These are phyloP conservation scores for Vachellia collinsii DNA, from an alignment of 306 rosid species.

Conservation along the genomic window DNA sequence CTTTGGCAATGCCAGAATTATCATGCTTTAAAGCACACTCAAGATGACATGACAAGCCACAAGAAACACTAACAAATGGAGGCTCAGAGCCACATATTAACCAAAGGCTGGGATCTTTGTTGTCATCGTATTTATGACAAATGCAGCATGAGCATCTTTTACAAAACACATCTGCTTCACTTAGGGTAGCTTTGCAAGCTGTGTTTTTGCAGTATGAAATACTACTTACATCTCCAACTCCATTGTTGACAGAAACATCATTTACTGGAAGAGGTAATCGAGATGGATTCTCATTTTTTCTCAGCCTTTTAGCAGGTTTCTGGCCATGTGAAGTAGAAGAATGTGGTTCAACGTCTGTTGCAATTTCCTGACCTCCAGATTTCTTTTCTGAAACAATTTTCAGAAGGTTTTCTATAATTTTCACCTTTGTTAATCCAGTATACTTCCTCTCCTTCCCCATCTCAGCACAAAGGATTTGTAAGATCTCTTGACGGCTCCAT, in stretches of 20 bases:
- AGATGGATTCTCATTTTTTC: slow-evolving; percentile 83
- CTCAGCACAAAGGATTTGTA: slow-evolving; percentile 90
- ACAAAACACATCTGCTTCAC: slow-evolving; percentile 69
- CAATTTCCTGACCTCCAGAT: slow-evolving; percentile 53
- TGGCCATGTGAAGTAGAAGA: slow-evolving; percentile 65
- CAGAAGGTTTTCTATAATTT: slow-evolving; percentile 89
- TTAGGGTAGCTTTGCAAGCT: slow-evolving; percentile 88
- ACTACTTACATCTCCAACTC: slow-evolving; percentile 42
- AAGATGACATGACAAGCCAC: slow-evolving; percentile 98
- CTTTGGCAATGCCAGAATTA: slow-evolving; percentile 70
- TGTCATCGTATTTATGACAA: slow-evolving; percentile 88
- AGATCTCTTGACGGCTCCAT: slow-evolving; percentile 97
- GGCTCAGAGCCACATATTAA: slow-evolving; percentile 85
- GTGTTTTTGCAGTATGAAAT: slow-evolving; percentile 78
- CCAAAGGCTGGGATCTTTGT: slow-evolving; percentile 99
- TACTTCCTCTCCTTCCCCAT: slow-evolving; percentile 99
- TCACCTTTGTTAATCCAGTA: slow-evolving; percentile 90
- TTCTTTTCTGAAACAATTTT: slow-evolving; percentile 87
- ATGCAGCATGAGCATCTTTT: slow-evolving; percentile 96
- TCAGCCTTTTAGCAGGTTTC: slow-evolving; percentile 78
- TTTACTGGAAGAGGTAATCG: slow-evolving; percentile 55
- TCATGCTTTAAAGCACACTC: slow-evolving; percentile 89
- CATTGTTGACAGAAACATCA: slow-evolving; percentile 50
- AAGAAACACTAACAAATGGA: slow-evolving; percentile 80
- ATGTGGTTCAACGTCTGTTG: slow-evolving; percentile 53